A percentile compares a stretch with the other conserved stretches of the same genome.
Conservation (phyloP, 2,329 filamentous ascomycete genomes). For the Pseudocercospora fijiensis region DNA sequence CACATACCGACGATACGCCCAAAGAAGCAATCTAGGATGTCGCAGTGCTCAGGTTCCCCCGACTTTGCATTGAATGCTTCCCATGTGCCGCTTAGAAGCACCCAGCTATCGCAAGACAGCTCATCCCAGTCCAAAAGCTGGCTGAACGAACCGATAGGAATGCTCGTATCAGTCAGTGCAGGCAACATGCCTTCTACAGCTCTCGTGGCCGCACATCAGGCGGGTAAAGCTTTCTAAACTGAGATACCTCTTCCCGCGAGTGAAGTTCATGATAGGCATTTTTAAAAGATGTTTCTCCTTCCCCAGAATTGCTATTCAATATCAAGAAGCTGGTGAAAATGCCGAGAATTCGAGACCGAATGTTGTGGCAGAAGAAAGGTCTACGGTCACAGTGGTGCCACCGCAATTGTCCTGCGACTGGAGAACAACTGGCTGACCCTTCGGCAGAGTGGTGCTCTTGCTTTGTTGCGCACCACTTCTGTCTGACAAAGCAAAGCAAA, state of each 20-base stretch:
- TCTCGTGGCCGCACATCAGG: background rate
- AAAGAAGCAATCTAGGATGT: background rate
- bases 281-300: background rate
- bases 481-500: background rate
- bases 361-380: background rate
- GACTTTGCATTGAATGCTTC: background rate
- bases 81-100: background rate
- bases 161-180: background rate
- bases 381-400: background rate
- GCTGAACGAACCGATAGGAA: background rate
- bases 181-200: background rate
- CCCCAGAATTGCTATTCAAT: background rate
- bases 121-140: background rate
- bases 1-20: background rate
- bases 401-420: background rate
- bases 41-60: background rate
- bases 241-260: background rate
- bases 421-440: background rate
- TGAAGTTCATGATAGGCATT: background rate
- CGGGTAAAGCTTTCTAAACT: background rate
- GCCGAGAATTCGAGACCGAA: background rate
- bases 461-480: background rate
- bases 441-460: background rate
- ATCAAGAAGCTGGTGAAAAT: background rate
- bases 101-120: background rate